Base-by-base conservation (phyloP, 2,329 filamentous ascomycete genomes). In the Microdochium bolleyi region DNA sequence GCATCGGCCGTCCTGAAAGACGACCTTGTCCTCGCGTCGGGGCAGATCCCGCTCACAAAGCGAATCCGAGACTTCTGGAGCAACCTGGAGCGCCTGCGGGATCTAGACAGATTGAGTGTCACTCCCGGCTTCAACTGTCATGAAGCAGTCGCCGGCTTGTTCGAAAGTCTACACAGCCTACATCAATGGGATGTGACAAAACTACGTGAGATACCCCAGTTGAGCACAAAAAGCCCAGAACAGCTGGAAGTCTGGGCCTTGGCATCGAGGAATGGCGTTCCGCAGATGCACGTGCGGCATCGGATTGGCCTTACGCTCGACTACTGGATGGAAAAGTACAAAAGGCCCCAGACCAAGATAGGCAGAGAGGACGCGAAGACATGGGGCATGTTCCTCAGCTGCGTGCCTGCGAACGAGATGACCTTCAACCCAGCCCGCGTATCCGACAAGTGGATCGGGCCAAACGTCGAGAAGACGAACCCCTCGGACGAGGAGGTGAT, bases 121-220 rank as follows among this genome's bases (percentile, higher is more conserved):
- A 73, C 79, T 27, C 83, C 83, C 1, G 79, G 80, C 4, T 75
- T 92, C 8, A 89, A 89, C 60, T 88, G 88, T 65, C 87, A 89
- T 64, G 87, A 90, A 64, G 89, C 89, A 0, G 74, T 92, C 48
- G 83, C 82, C 3, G 88, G 88, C 2, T 74, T 95, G 5, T 89
- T 86, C 65, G 79, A 79, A 53, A 88, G 87, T 61, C 71, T 94
- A 55, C 74, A 78, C 54, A 83, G 77, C 59, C 70, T 95, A n/a
- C 83, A 88, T 61, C 74, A 82, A 48, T 87, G 88, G 74, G 88
- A 94, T 63, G 71, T 85, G 55, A 74, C 79, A 53, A 78, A 74
- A 56, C 65, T 84, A 27, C 75, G 76, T 10, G 73, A 77, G 54
- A 76, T 79, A 14, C 68, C 73, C 1, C 65, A 68, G 2, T 67